Evolutionary conservation across 257 asterid species (phyloP), one percentile per base, ranked within the genome.

Genomic region (Capsicum rhomboideum): DNA sequence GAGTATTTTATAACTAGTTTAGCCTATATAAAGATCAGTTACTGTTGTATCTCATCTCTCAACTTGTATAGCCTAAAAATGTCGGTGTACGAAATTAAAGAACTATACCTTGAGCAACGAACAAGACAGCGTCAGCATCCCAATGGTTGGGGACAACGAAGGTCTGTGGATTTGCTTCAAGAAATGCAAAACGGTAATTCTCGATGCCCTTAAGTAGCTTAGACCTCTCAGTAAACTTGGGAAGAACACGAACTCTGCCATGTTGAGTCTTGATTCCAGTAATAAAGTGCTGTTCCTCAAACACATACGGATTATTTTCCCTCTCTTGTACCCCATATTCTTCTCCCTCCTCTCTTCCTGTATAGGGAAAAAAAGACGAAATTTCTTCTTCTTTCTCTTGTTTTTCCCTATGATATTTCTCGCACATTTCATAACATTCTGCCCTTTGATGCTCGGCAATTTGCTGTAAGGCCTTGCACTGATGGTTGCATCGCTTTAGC

Each of bases 91-190:
- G 21, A 61, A 61, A 61, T 61, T 61, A 21, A 59, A 59, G 34
- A 21, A 59, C 4, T 23, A 26, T 89, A 94, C 98, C 98, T 0
- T 87, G 88, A 5, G 86, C 89, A 23, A 95, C 94, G 12, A 92
- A 87, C 81, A 84, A 2, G 2, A 93, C 44, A 6, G 63, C 42
- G 0, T 95, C 95, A 1, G 98, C 98, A 83, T 95, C 98, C 87
- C 84, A 84, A 82, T 95, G 96, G 20, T 63, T 83, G 2, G 98
- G 98, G 78, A 90, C 83, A 14, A 91, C 14, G 61, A 95, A 93
- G 26, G 97, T 85, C 37, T 89, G 90, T 31, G 98, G 98, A 28
- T 92, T 89, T 1, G 96, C 94, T 81, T 93, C 98, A 7, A 91
- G 71, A 28, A 92, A 78, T 0, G 80, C 53, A 40, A 95, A 61